A percentile compares a stretch with the other conserved stretches of the same genome.
phyloP scores from a whole-genome alignment of 257 asterid species.

The Cordia subcordata region DNA sequence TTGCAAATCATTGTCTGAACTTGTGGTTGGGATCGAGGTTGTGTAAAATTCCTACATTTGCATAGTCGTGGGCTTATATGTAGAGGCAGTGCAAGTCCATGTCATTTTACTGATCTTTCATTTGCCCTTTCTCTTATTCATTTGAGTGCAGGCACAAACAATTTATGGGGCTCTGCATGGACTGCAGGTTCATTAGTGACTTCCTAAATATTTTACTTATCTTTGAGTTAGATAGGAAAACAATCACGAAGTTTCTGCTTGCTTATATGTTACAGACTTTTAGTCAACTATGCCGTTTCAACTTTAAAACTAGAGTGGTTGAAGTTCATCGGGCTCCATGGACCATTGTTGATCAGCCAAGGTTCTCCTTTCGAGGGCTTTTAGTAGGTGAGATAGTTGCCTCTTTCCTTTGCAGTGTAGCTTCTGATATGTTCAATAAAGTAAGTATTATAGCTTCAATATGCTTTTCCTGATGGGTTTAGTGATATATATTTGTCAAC shows the following conservation, averaged over 20 bases:
- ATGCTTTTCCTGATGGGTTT: too few relatives aligned
- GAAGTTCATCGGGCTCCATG: slow-evolving; percentile 75
- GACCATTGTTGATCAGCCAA: slow-evolving; percentile 74
- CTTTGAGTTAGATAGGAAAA: slow-evolving; percentile 3
- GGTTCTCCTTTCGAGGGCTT: slow-evolving; percentile 89
- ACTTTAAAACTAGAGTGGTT: slow-evolving; percentile 49
- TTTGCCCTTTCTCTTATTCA: too few relatives aligned
- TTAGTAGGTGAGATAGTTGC: slow-evolving; percentile 58
- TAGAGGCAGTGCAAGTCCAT: too few relatives aligned
- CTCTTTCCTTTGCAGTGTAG: slow-evolving; percentile 4
- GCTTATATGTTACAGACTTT: slow-evolving; percentile 59
- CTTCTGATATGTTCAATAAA: background rate
- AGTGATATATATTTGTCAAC: too few relatives aligned
- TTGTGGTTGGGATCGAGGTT: too few relatives aligned
- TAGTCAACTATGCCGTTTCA: slow-evolving; percentile 79
- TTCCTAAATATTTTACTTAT: background rate
- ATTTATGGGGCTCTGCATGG: slow-evolving; percentile 93
- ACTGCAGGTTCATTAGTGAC: slow-evolving; percentile 52
- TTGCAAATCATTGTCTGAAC: too few relatives aligned
- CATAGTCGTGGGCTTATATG: too few relatives aligned
- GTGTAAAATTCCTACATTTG: too few relatives aligned
- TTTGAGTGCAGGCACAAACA: slow-evolving; percentile 73
- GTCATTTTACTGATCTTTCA: too few relatives aligned
- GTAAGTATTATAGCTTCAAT: background rate
- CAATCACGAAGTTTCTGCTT: slow-evolving; percentile 5